Evolutionary conservation across 306 rosid species (phyloP), one percentile per base, ranked within the genome.

Genomic region (Quercus bicolor): DNA sequence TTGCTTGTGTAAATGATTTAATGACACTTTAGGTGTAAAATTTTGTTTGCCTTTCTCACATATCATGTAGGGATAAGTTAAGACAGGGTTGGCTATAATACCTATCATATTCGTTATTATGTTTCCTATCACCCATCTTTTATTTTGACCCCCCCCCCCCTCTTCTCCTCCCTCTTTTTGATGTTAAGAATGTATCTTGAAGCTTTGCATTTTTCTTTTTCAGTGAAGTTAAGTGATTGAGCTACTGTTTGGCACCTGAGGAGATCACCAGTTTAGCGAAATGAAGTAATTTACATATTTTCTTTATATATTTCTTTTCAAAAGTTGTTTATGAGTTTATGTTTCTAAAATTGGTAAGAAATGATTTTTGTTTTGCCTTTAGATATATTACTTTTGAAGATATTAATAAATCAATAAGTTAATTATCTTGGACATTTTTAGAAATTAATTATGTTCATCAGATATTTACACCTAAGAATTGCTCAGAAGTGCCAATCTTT

Each of bases 281-380:
- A 92, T 90, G 96, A 90, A 81, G 97, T 92, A 90, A 82, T 81
- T 33, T 37, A 19, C 52, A 33, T 34, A 10, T 18, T 33, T 37
- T 65, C 13, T 31, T 31, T 31, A 26, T 8, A 65, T 65, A 48
- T 29, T 34, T 1, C 37, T 34, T 66, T 6, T 34, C 15, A 8
- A 24, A 3, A 66, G 51, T 66, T 66, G 72, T 8, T 66, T 66
- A 9, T 66, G 72, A 19, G n/a, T 66, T 66, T 11, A 8, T 33
- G 51, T 10, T 19, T 31, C 72, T 66, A 16, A 66, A 66, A 33
- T 66, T 34, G 16, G 72, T 34, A 66, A 8, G 72, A 37, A 34
- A 19, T 6, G 28, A 34, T n/a, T 66, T 66, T 19, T 62, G 40
- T 66, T 66, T 66, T 33, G 52, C 8, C 26, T 66, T 34, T 66